Evolutionary conservation across 208 protist genomes (phyloP).

Genomic region (Herpetomonas tarakana): DNA sequence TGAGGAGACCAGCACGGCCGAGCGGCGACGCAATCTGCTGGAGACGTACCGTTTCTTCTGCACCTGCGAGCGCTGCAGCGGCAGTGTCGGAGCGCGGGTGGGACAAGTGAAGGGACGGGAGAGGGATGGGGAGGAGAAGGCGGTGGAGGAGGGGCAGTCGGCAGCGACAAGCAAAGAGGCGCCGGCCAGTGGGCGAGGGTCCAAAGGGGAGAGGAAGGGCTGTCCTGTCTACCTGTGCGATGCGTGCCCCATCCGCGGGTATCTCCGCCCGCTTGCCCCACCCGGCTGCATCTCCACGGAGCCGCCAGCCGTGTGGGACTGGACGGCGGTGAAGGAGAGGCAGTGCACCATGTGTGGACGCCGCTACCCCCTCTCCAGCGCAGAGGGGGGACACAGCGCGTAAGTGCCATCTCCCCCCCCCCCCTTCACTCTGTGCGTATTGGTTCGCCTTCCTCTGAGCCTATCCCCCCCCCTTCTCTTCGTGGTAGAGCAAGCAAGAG

Average conservation of each 20-base stretch:
- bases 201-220: neutral
- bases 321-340: neutral
- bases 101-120: too few relatives aligned
- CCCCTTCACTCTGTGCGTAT: too few relatives aligned
- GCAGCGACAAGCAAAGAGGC: neutral
- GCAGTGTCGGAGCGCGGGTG: too few relatives aligned
- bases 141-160: conserved; percentile 1
- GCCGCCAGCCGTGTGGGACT: too few relatives aligned
- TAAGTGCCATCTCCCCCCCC: too few relatives aligned
- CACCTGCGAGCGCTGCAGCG: conserved; percentile 53
- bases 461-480: too few relatives aligned
- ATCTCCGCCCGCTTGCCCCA: conserved; percentile 37
- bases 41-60: conserved; percentile 68
- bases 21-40: conserved; percentile 51
- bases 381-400: too few relatives aligned
- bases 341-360: neutral
- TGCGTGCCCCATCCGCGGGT: conserved; percentile 40
- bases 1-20: conserved; percentile 47
- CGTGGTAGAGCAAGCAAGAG: too few relatives aligned
- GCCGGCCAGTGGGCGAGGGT: neutral
- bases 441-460: too few relatives aligned
- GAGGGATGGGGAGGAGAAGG: too few relatives aligned
- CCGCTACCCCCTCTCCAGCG: too few relatives aligned
- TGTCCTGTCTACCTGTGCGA: conserved; percentile 20
- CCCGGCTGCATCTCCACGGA: too few relatives aligned